A percentile compares a stretch with the other conserved stretches of the same genome.
Evolutionary conservation across 2,329 filamentous ascomycete species (phyloP).

Genomic region (Calonectria montana): DNA sequence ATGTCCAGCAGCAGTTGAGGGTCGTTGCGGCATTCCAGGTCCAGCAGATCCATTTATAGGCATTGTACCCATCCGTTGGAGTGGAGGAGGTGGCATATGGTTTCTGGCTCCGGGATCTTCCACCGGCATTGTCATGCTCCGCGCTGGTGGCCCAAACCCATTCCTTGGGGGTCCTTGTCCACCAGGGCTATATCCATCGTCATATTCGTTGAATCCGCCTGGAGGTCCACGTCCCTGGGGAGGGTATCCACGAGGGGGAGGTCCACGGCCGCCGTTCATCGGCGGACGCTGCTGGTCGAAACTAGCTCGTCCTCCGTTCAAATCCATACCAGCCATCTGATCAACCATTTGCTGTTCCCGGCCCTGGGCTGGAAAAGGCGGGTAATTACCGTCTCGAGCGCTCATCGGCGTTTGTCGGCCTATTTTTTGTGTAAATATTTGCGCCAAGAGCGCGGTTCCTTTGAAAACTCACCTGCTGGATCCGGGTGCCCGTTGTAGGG

Average conservation of each 20-base stretch:
- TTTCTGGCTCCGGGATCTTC: conserved; percentile 58
- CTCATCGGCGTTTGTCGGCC: conserved; percentile 42
- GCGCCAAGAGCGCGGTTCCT: not conserved
- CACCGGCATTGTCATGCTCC: conserved; percentile 72
- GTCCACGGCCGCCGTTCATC: conserved; percentile 40
- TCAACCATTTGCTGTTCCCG: conserved; percentile 46
- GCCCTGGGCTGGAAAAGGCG: conserved; percentile 33
- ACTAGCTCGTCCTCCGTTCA: conserved; percentile 45
- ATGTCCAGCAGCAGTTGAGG: conserved; percentile 65
- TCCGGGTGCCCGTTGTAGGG: conserved; percentile 56
- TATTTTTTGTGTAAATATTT: conserved; percentile 27
- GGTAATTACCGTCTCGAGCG: conserved; percentile 41
- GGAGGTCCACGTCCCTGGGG: conserved; percentile 45
- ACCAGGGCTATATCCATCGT: conserved; percentile 39
- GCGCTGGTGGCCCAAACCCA: conserved; percentile 62
- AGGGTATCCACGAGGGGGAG: conserved; percentile 44
- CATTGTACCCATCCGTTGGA: conserved; percentile 55
- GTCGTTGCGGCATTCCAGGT: conserved; percentile 61
- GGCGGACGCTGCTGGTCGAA: conserved; percentile 40
- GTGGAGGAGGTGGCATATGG: conserved; percentile 46
- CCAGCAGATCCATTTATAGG: conserved; percentile 59
- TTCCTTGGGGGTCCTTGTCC: conserved; percentile 49
- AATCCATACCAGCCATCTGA: conserved; percentile 51
- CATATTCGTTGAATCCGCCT: conserved; percentile 42
- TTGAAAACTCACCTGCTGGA: conserved; percentile 50